Evolutionary conservation across 2,329 filamentous ascomycete genomes (phyloP), one percentile per base, ranked within the genome.

Genomic region (Colletotrichum sp.): DNA sequence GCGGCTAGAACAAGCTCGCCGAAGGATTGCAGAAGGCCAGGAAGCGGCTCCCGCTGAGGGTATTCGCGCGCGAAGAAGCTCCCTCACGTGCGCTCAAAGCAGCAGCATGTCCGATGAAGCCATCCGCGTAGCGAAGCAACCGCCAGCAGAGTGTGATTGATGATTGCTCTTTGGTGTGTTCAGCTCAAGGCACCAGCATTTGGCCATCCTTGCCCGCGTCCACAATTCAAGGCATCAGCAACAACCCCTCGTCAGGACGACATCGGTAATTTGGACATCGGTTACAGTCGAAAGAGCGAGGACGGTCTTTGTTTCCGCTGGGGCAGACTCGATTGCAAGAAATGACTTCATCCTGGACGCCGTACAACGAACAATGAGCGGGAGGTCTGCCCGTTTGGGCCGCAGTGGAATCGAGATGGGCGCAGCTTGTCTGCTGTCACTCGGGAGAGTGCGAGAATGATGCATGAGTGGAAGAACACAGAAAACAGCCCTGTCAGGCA

Each of bases 401-500:
- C 68, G 61, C 72, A 36, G 52, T 30, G 15, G 32, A 30, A 30
- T 69, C 57, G 15, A 57, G 6, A 25, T 19, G 32, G 66, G 66
- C 66, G 66, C 66, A 68, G 66, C 30, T 57, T n/a, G 16, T 30
- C 27, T 59, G 16, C 15, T 44, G 71, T 70, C 57, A 32, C 30
- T 11, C 59, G n/a, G 8, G 32, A 59, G 34, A n/a, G n/a, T 57
- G 34, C 27, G 39, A n/a, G 57, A 63, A 15, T 44, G 7, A 61
- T 59, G 27, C 11, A 22, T 27, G 71, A 61, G 32, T 32, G 57
- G 66, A 30, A 34, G 68, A 34, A 27, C 2, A 3, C 64, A 65
- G n/a, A 16, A 71, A 72, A 72, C 52, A 44, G 72, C 72, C 72
- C 72, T 67, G 72, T 75, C 52, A 75, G 72, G 72, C 72, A 75